These are phyloP conservation scores for Millerago galiae DNA, from an alignment of 805 yeast species.

Conservation along the genomic window DNA sequence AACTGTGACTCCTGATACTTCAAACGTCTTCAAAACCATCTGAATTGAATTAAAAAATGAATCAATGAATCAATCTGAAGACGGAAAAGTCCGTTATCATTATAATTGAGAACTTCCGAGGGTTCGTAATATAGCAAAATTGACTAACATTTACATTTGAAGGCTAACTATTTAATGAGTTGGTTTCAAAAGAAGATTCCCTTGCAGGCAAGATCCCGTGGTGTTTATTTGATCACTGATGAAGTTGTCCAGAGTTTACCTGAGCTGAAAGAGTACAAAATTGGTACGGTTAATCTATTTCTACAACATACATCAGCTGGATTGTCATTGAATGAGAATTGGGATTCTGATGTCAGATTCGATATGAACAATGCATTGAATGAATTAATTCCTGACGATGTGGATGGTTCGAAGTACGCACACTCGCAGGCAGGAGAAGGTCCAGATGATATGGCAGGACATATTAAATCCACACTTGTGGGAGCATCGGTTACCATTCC, in stretches of 20 bases:
- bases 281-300: slow-evolving; percentile 62
- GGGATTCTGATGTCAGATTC: slow-evolving; percentile 68
- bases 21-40: slow-evolving; percentile 32
- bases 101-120: neutral
- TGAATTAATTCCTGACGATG: slow-evolving; percentile 60
- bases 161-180: slow-evolving; percentile 19
- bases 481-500: slow-evolving; percentile 68
- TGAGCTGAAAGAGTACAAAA: slow-evolving; percentile 48
- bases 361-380: slow-evolving; percentile 64
- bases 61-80: too few species aligned
- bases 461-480: slow-evolving; percentile 54
- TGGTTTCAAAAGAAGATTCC: slow-evolving; percentile 60
- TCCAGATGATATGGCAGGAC: slow-evolving; percentile 82
- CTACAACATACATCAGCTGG: slow-evolving; percentile 80
- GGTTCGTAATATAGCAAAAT: neutral
- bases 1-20: slow-evolving; percentile 29
- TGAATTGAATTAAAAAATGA: neutral
- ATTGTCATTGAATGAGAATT: slow-evolving; percentile 69
- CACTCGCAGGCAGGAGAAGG: slow-evolving; percentile 55
- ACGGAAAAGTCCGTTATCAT: neutral
- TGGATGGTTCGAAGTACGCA: slow-evolving; percentile 18
- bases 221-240: slow-evolving; percentile 66
- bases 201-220: slow-evolving; percentile 52
- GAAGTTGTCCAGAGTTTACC: slow-evolving; percentile 55
- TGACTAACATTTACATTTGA: neutral